A percentile compares a stretch with the other conserved stretches of the same genome.
Conservation (phyloP, 2,329 filamentous ascomycete species). For the Stemphylium vesicarium region DNA sequence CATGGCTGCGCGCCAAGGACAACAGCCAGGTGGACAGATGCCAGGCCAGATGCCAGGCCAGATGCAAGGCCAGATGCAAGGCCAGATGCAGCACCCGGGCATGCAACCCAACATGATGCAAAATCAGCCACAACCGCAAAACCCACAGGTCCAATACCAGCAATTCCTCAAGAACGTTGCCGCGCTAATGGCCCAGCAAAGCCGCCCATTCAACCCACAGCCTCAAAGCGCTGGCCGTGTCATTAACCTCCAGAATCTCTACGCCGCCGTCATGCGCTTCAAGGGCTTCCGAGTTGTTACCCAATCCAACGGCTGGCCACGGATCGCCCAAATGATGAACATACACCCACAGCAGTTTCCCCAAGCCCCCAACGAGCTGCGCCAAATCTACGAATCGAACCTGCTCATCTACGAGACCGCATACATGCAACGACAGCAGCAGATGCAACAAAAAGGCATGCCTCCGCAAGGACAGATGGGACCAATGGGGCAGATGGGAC, state of each 20-base stretch:
- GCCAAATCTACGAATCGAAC: conserved; percentile 76
- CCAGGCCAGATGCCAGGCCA: conserved; percentile 37
- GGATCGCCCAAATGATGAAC: conserved; percentile 65
- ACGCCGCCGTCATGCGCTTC: conserved; percentile 75
- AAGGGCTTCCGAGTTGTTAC: conserved; percentile 80
- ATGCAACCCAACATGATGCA: conserved; percentile 44
- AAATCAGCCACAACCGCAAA: conserved; percentile 23
- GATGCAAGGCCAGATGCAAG: conserved; percentile 31
- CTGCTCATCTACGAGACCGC: conserved; percentile 78
- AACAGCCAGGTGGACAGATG: conserved; percentile 48
- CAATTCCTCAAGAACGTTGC: conserved; percentile 71
- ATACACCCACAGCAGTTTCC: conserved; percentile 57
- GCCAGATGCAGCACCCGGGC: conserved; percentile 30
- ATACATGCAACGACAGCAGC: conserved; percentile 63
- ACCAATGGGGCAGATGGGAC: conserved; percentile 8
- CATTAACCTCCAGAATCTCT: conserved; percentile 78
- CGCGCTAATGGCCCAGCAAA: conserved; percentile 76
- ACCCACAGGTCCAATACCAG: conserved; percentile 31
- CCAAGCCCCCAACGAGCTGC: conserved; percentile 71
- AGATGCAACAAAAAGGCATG: conserved; percentile 48
- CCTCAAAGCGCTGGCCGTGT: conserved; percentile 76
- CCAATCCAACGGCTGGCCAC: conserved; percentile 73
- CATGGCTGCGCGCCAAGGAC: conserved; percentile 48
- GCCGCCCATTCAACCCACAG: conserved; percentile 74
- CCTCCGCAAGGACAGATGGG: conserved; percentile 36